These are phyloP conservation scores for Pythium volutum DNA, from an alignment of 352 stramenopile genomes.

Conservation along the genomic window DNA sequence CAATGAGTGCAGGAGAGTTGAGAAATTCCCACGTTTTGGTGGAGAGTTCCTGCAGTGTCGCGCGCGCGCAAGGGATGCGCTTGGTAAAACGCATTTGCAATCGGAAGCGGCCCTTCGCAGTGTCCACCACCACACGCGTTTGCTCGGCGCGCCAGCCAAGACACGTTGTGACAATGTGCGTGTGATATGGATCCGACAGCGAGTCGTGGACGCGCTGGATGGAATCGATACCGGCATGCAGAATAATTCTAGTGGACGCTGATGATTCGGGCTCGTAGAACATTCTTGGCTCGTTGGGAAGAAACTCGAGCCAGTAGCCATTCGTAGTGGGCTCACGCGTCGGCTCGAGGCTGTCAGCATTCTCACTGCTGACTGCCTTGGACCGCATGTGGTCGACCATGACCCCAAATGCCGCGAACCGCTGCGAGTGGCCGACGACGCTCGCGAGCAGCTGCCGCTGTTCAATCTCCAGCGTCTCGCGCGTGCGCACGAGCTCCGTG, in stretches of 20 bases:
- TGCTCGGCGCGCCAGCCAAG: conserved; percentile 12
- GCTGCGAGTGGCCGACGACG: no score
- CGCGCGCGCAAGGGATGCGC: background rate
- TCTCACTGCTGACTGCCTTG: no score
- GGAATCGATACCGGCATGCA: background rate
- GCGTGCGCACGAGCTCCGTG: conserved; percentile 17
- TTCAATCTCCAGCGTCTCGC: conserved; percentile 7
- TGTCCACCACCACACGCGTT: background rate
- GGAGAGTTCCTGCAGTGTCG: conserved; percentile 2
- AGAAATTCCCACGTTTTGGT: conserved; percentile 9
- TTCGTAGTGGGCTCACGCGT: no score
- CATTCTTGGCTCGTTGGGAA: background rate
- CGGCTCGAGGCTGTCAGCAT: no score
- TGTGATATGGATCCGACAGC: background rate
- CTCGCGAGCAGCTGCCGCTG: background rate
- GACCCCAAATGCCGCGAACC: no score
- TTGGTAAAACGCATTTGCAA: conserved; percentile 14
- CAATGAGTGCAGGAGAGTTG: conserved; percentile 4
- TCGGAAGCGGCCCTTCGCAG: background rate
- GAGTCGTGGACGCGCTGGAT: conserved; percentile 3
- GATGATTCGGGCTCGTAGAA: no score
- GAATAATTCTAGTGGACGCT: no score
- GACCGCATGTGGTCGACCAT: no score
- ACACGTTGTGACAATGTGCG: background rate
- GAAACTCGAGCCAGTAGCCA: background rate